Base-by-base conservation (phyloP, 345 rosid genomes). In the Lepidium sativum region DNA sequence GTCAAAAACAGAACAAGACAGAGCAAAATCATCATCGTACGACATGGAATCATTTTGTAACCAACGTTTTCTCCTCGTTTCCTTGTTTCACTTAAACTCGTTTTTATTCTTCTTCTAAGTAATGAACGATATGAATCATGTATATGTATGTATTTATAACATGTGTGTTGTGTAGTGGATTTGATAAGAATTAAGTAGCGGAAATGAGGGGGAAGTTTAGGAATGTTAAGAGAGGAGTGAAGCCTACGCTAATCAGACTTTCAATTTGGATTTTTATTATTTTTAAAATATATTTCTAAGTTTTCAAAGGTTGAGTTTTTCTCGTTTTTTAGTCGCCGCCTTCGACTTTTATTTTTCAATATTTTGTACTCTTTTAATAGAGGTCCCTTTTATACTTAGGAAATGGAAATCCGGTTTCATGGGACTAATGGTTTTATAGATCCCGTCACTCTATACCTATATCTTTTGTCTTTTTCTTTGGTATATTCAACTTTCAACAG, bases 1-100 rank as follows among this genome's bases (percentile, higher is more conserved):
- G 77, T 35, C 52, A 84, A 73, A 50, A 72, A 17, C 53, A 78
- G 38, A 39, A 78, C 15, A 13, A 84, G 54, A 34, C 65, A 47
- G 13, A 65, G 32, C 21, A 77, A 9, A 67, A 11, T 21, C 33
- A 74, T 50, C 38, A 76, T 50, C 49, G 29, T 63, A 25, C 62
- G 75, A 57, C 56, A 70, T 6, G 71, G 54, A 53, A 56, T 50
- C 78, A 74, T 68, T 44, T 37, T 11, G 41, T 57, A 35, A 9
- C 37, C 8, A 15, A 27, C 33, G 13, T n/a, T n/a, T n/a, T n/a
- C n/a, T n/a, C n/a, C n/a, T n/a, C n/a, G n/a, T n/a, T n/a, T n/a
- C n/a, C n/a, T n/a, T n/a, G n/a, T n/a, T n/a, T n/a, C n/a, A n/a
- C n/a, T n/a, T n/a, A n/a, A n/a, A n/a, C n/a, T n/a, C n/a, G n/a